A percentile compares a stretch with the other conserved stretches of the same genome.
phyloP scores from a whole-genome alignment of 2,329 filamentous ascomycete genomes.

The Sclerotinia trifoliorum region DNA sequence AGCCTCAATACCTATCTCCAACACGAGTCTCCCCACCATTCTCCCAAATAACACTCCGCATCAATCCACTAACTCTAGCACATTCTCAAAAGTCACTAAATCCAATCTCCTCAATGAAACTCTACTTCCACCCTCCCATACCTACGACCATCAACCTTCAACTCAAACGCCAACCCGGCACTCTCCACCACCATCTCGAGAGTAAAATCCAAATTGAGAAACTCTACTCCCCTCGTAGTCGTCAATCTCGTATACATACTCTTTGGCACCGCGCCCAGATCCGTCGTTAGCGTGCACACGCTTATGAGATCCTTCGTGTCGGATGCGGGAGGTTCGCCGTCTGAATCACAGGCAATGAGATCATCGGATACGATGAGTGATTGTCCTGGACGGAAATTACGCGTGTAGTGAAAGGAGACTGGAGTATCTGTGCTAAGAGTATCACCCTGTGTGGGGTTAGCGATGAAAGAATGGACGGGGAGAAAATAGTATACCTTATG shows the following conservation, averaged over 20 bases:
- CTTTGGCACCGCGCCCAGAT: constrained; percentile 71
- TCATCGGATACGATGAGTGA: constrained; percentile 77
- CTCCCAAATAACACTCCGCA: background rate
- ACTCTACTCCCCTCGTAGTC: constrained; percentile 76
- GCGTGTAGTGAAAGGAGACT: constrained; percentile 81
- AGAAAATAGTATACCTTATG: constrained; percentile 55
- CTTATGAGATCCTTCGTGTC: constrained; percentile 63
- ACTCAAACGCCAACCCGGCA: constrained; percentile 71
- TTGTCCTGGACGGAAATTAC: constrained; percentile 76
- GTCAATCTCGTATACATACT: constrained; percentile 72
- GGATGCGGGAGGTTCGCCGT: constrained; percentile 56
- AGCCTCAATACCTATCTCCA: background rate
- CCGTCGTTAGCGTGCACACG: constrained; percentile 78
- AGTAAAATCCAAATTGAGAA: constrained; percentile 79
- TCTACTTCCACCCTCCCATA: constrained; percentile 77
- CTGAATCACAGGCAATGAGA: constrained; percentile 71
- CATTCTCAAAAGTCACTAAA: too few species aligned
- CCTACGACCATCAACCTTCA: constrained; percentile 74
- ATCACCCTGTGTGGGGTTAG: constrained; percentile 54
- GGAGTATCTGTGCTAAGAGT: constrained; percentile 71
- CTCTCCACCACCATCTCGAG: constrained; percentile 81
- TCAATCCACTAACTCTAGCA: too few species aligned
- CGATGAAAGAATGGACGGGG: too few species aligned
- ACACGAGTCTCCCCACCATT: too few species aligned
- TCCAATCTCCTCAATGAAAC: constrained; percentile 58